These are phyloP conservation scores for peach (Prunus persica) DNA, from an alignment of 306 rosid genomes.

Conservation along the genomic window DNA sequence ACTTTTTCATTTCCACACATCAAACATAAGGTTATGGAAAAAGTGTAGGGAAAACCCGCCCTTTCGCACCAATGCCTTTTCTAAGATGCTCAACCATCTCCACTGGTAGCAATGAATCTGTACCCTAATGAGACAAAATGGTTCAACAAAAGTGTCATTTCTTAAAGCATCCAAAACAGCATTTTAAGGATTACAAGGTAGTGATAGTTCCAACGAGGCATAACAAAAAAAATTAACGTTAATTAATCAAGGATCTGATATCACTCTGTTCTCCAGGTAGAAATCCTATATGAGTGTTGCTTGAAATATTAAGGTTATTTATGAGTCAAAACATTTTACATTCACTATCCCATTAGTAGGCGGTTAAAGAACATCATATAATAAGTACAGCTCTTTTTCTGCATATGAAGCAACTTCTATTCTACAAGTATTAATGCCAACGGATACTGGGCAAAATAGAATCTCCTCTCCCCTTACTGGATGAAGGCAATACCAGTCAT, in stretches of 20 bases:
- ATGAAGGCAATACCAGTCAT: not conserved
- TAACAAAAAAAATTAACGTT: not conserved
- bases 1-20: slow-evolving; percentile 14
- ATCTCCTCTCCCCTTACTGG: not conserved
- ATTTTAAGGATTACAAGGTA: not conserved
- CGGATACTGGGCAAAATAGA: not conserved
- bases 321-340: not conserved
- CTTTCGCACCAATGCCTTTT: slow-evolving; percentile 64
- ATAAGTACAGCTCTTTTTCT: not conserved
- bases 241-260: not conserved
- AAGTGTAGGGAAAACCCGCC: slow-evolving; percentile 53
- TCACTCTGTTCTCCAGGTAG: not conserved
- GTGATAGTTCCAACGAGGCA: not conserved
- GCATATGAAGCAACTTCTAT: not conserved
- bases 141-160: not conserved
- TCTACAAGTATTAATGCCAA: not conserved
- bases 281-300: not conserved
- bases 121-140: slow-evolving; percentile 47
- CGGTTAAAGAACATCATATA: not conserved
- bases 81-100: slow-evolving; percentile 89
- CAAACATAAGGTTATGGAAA: not conserved
- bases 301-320: not conserved
- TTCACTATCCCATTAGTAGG: not conserved
- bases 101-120: slow-evolving; percentile 48
- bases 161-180: not conserved